Conservation (phyloP, 2,329 filamentous ascomycete species). For the Monilinia fructicola region DNA sequence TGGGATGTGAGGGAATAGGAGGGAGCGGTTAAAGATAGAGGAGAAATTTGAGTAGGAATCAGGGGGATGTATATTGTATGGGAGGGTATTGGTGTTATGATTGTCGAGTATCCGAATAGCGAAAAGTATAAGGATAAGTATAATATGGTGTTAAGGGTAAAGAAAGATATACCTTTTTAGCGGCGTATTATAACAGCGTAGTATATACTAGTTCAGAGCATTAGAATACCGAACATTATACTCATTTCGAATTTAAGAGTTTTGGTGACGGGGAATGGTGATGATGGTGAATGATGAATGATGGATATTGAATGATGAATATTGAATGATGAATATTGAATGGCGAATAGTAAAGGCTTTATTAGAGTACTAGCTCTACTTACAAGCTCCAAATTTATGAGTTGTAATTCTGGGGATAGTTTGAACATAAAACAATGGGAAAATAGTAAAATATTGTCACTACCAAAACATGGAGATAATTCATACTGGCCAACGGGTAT, state of each 20-base stretch:
- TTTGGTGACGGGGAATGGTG: background rate
- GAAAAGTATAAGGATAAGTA: background rate
- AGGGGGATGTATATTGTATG: background rate
- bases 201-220: background rate
- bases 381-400: too few species aligned
- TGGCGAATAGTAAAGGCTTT: too few species aligned
- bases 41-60: background rate
- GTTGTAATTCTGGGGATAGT: too few species aligned
- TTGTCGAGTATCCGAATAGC: background rate
- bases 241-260: background rate
- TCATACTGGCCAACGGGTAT: too few species aligned
- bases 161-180: background rate
- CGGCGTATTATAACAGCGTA: background rate
- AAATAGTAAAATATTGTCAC: too few species aligned
- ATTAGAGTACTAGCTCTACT: too few species aligned
- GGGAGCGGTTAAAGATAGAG: slow-evolving; percentile 22
- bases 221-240: background rate
- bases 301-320: too few species aligned
- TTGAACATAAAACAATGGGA: too few species aligned
- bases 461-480: too few species aligned
- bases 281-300: background rate
- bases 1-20: slow-evolving; percentile 18
- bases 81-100: background rate
- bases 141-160: background rate
- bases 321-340: too few species aligned